Percentiles rank a stretch among this genome's conserved stretches.
Conservation (phyloP, 148 eudicot genomes). For the Amaranthus palmeri region DNA sequence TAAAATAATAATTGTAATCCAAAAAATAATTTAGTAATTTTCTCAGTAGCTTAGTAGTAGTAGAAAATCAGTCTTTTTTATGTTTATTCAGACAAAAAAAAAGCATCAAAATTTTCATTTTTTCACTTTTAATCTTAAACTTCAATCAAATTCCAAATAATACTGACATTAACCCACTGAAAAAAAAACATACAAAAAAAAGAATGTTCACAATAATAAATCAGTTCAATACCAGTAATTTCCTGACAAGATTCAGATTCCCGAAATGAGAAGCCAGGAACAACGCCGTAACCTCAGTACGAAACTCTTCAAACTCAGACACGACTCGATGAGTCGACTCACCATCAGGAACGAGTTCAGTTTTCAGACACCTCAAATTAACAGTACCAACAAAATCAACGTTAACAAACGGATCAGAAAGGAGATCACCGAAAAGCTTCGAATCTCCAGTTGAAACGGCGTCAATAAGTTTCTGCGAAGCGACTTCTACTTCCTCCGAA, state of each 20-base stretch:
- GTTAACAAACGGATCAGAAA: conserved; percentile 47
- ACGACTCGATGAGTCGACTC: conserved; percentile 45
- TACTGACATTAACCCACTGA: not conserved
- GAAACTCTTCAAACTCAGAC: conserved; percentile 58
- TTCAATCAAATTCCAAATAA: not conserved
- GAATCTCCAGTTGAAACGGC: conserved; percentile 42
- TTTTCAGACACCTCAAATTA: conserved; percentile 34
- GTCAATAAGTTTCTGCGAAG: conserved; percentile 42
- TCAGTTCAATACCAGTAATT: conserved; percentile 44
- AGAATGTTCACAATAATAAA: not conserved
- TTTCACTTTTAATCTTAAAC: not conserved
- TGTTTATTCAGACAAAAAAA: too few species aligned
- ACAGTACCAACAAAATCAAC: conserved; percentile 59
- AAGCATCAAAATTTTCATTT: too few species aligned
- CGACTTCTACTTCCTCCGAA: conserved; percentile 33
- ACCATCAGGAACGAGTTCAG: conserved; percentile 48
- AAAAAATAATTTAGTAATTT: too few species aligned
- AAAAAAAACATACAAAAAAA: not conserved
- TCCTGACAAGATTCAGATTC: conserved; percentile 40
- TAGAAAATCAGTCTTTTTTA: too few species aligned
- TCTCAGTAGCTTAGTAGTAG: too few species aligned
- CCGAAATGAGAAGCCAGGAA: conserved; percentile 68
- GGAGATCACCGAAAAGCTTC: conserved; percentile 34
- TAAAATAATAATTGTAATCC: too few species aligned
- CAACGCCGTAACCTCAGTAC: conserved; percentile 57